Evolutionary conservation across 371 early-diverging fungal species (phyloP), one percentile per base, ranked within the genome.

Genomic region (Mucor velutinosus): DNA sequence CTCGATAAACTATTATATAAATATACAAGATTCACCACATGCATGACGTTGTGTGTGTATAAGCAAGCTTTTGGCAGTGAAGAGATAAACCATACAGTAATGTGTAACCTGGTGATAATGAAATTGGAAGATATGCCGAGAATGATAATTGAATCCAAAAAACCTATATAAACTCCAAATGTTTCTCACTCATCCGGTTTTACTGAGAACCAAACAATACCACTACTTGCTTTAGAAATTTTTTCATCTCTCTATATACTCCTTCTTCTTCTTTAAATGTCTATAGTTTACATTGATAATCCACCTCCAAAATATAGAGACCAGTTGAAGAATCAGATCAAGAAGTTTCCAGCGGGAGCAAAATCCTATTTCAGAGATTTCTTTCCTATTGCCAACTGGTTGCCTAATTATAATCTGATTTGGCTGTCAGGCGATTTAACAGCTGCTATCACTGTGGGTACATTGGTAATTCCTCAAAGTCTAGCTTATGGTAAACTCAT

Each of bases 381-480:
- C 12, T 82, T 94, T 68, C 95, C 95, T 6, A 84, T 93, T 58
- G 53, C 81, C 1, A 14, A 73, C 6, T 94, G 95, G 95, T 65
- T 93, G 7, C 83, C 85, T 43, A 77, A 84, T 39, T 94, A 94
- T 76, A 92, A 94, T 73, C 58, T 74, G 68, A 73, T 75, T 11
- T 94, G 94, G 94, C 69, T 92, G 41, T 32, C 74, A 12, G 87
- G 90, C 25, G 94, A 94, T 73, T 45, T 91, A 6, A 79, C 91
- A 15, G 90, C 91, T n/a, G 93, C 90, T 12, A 51, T 89, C 15
- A 92, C 93, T 0, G 85, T 93, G 29, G 91, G 89, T 7, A 78
- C 88, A 7, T 84, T 95, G 58, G 90, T 92, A 25, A 83, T 95
- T 47, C 95, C 95, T 7, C 95, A 96, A 74, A 86, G 88, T 60